A percentile compares a stretch with the other conserved stretches of the same genome.
These are phyloP conservation scores for Cladophialophora psammophila DNA, from an alignment of 2,329 filamentous ascomycete genomes.

Conservation along the genomic window DNA sequence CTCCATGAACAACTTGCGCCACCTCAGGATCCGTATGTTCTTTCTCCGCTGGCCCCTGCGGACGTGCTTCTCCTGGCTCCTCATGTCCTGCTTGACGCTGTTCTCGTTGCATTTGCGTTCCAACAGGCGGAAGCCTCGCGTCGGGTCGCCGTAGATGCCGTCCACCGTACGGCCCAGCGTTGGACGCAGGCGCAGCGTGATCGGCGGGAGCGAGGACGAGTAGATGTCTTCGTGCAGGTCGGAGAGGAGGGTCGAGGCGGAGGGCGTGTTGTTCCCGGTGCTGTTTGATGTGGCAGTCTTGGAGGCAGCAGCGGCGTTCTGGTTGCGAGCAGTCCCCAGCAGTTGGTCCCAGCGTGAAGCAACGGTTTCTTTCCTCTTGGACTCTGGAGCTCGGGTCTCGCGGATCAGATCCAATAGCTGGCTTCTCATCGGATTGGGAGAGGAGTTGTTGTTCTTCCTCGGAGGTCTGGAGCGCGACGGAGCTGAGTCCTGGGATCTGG, in stretches of 20 bases:
- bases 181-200: slow-evolving; percentile 40
- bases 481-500: background rate
- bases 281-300: background rate
- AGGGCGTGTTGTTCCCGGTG: slow-evolving; percentile 1
- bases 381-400: slow-evolving; percentile 17
- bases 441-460: slow-evolving; percentile 2
- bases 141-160: slow-evolving; percentile 37
- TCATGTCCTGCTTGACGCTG: slow-evolving; percentile 44
- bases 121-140: slow-evolving; percentile 39
- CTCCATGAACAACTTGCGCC: slow-evolving; percentile 54
- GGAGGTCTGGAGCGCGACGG: background rate
- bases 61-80: slow-evolving; percentile 51
- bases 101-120: slow-evolving; percentile 45
- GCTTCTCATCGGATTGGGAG: background rate
- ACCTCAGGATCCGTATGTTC: slow-evolving; percentile 48
- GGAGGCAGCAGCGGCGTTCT: background rate
- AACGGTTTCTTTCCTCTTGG: slow-evolving; percentile 10
- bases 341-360: slow-evolving; percentile 12
- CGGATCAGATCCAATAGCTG: slow-evolving; percentile 15
- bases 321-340: slow-evolving; percentile 6
- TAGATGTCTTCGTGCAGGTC: slow-evolving; percentile 17
- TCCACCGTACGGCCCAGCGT: slow-evolving; percentile 41
- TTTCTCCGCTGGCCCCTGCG: slow-evolving; percentile 52
- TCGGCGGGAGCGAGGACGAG: slow-evolving; percentile 6
- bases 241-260: slow-evolving; percentile 22